Evolutionary conservation across 306 rosid genomes (phyloP), one percentile per base, ranked within the genome.

Genomic region (Medicago arabica): DNA sequence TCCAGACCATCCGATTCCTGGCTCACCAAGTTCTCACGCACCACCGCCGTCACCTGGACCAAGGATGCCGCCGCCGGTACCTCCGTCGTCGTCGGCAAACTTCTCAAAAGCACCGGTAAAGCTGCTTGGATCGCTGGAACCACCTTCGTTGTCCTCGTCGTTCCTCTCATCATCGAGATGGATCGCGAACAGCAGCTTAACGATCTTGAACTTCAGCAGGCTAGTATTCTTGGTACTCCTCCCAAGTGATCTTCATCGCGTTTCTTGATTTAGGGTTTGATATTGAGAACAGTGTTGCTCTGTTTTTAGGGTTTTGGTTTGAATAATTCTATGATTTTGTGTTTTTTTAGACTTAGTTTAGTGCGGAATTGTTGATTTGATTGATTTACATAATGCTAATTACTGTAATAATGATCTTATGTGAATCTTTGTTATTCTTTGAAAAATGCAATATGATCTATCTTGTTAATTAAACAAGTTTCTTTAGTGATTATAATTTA

Each of bases 121-220:
- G 98, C 97, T 14, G 97, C 98, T 0, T 95, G 98, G 98, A 90
- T 95, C 77, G 89, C 90, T 53, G 97, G 98, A 39, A 95, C 97
- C 49, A 85, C 96, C 28, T 92, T 95, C 72, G 88, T 92, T 64
- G 71, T 95, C 15, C 87, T 95, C 65, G 89, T 88, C 17, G 97
- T 92, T 0, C 98, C 98, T 3, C 82, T 95, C 71, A 90, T 95
- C 71, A 90, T 95, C 77, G 97, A 86, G 74, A 95, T 92, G 96
- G 98, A 95, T 85, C 98, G 98, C 39, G 98, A 95, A 58, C 97
- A 92, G 88, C 98, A 92, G 88, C 49, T 90, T 79, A 95, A 61
- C 72, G 98, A 95, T 40, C 88, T 92, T 76, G 97, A 95, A 83
- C 92, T 92, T 73, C 97, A 95, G 80, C 96, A 92, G 85, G 97